phyloP scores from a whole-genome alignment of 225 moss, liverwort and hornwort species.

The Pseudoscleropodium purum region DNA sequence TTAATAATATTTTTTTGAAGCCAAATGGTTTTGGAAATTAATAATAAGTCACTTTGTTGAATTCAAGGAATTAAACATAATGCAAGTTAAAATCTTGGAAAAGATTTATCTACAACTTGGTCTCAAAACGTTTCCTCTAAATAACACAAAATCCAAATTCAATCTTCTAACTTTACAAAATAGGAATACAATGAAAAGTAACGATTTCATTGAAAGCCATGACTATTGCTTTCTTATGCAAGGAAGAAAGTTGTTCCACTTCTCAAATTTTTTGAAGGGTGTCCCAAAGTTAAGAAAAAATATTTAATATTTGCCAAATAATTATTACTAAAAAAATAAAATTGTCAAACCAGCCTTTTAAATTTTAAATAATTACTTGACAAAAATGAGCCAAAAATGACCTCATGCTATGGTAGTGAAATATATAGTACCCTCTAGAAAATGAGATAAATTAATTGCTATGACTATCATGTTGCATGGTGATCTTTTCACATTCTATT shows the following conservation, averaged over 20 bases:
- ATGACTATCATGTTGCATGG: too few species aligned
- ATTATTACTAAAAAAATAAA: not conserved
- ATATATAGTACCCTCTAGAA: too few species aligned
- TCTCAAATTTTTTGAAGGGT: not conserved
- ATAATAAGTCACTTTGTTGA: not conserved
- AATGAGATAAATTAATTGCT: too few species aligned
- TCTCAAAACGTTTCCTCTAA: not conserved
- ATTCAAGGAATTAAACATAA: not conserved
- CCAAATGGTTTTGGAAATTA: not conserved
- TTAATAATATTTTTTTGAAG: not conserved
- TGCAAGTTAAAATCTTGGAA: not conserved
- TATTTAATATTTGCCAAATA: not conserved
- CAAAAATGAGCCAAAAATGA: not conserved
- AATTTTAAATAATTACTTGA: not conserved
- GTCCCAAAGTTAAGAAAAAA: not conserved
- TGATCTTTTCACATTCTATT: too few species aligned
- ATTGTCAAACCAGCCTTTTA: not conserved
- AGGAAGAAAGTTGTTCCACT: not conserved
- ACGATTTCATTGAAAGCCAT: not conserved
- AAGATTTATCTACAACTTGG: not conserved
- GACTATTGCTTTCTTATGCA: not conserved
- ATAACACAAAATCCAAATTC: not conserved
- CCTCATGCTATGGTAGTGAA: not conserved
- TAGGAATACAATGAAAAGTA: not conserved
- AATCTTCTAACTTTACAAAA: not conserved